Conservation (phyloP, 805 yeast species). For the Wickerhamiella alocasiicola region DNA sequence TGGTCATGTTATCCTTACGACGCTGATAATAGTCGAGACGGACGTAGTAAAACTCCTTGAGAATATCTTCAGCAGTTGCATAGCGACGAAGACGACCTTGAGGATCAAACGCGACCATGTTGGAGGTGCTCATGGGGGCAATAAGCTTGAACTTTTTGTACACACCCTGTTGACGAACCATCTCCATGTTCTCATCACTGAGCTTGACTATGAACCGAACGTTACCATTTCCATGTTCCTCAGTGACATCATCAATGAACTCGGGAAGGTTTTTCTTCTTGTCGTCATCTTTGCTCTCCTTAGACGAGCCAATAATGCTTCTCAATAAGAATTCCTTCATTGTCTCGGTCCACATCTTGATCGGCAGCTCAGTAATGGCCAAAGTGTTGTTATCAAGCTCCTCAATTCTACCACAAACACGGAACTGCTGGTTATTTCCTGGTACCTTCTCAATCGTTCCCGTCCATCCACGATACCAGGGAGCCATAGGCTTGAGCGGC, state of each 20-base stretch:
- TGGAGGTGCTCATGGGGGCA: conserved; percentile 54
- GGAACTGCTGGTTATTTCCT: conserved; percentile 47
- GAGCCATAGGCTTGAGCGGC: conserved; percentile 58
- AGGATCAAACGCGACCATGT: conserved; percentile 94
- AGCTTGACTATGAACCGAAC: conserved; percentile 70
- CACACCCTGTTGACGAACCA: conserved; percentile 60
- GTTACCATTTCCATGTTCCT: conserved; percentile 67
- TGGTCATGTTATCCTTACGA: conserved; percentile 70
- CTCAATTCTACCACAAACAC: conserved; percentile 68
- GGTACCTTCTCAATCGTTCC: conserved; percentile 56
- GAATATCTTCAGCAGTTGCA: conserved; percentile 59
- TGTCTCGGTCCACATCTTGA: conserved; percentile 81
- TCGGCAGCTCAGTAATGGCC: conserved; percentile 87
- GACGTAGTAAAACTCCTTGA: conserved; percentile 73
- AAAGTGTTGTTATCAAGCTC: conserved; percentile 66
- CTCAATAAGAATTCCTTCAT: conserved; percentile 73
- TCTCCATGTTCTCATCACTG: conserved; percentile 69
- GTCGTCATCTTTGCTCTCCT: conserved; percentile 43
- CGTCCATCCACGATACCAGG: conserved; percentile 95
- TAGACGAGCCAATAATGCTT: conserved; percentile 35
- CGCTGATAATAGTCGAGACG: conserved; percentile 83
- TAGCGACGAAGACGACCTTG: conserved; percentile 77
- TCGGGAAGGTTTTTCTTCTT: conserved; percentile 30
- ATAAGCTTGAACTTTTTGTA: conserved; percentile 73
- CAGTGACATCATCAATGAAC: conserved; percentile 92